Conservation (phyloP, 768 basidiomycete genomes). For the Boletus patriciae region DNA sequence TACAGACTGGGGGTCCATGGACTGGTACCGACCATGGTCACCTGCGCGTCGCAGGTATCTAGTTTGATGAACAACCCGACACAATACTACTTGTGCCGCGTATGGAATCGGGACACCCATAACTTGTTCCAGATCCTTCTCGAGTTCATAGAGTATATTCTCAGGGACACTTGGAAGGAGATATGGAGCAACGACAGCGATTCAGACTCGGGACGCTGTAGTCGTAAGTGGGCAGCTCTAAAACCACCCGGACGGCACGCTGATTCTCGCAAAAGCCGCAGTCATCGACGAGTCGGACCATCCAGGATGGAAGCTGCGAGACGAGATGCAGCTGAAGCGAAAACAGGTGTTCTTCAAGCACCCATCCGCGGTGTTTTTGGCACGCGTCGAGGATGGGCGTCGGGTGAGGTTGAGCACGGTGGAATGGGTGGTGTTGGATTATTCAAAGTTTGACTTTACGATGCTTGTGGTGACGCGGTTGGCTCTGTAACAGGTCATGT, state of each 20-base stretch:
- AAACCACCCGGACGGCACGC: not conserved
- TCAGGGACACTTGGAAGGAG: not conserved
- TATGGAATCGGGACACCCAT: slow-evolving; percentile 16
- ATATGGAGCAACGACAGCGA: not conserved
- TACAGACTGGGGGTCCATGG: slow-evolving; percentile 17
- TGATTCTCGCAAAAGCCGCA: slow-evolving; percentile 5
- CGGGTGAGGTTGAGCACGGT: slow-evolving; percentile 21
- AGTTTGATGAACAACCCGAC: slow-evolving; percentile 1
- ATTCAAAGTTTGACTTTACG: slow-evolving; percentile 18
- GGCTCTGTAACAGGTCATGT: slow-evolving; percentile 9
- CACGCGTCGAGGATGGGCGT: slow-evolving; percentile 12
- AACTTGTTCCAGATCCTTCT: slow-evolving; percentile 18
- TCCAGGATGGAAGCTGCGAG: slow-evolving; percentile 6
- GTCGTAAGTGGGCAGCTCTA: slow-evolving; percentile 2
- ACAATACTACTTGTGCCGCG: slow-evolving; percentile 23
- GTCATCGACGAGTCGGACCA: slow-evolving; percentile 1
- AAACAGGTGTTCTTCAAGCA: slow-evolving; percentile 20
- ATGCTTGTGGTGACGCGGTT: slow-evolving; percentile 17
- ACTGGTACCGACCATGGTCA: slow-evolving; percentile 7
- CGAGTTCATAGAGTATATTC: slow-evolving; percentile 17
- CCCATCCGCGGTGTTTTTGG: slow-evolving; percentile 18
- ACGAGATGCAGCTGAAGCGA: slow-evolving; percentile 18
- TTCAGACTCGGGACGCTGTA: not conserved
- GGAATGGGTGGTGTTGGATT: slow-evolving; percentile 9
- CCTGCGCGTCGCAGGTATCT: not conserved